These are phyloP conservation scores for Collybia nuda DNA, from an alignment of 768 basidiomycete genomes.

Conservation along the genomic window DNA sequence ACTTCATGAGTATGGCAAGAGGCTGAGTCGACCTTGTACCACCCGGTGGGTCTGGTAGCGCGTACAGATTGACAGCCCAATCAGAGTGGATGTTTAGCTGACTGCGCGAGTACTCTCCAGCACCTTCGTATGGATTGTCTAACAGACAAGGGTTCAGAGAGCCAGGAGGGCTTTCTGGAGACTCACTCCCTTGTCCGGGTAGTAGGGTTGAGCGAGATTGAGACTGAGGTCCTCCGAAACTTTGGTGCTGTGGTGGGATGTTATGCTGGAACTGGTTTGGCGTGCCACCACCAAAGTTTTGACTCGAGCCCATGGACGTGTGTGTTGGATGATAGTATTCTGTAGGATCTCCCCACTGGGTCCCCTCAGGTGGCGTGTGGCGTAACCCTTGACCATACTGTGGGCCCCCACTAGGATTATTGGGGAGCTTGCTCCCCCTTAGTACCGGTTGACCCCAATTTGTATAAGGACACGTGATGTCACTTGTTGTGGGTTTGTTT, in stretches of 20 bases:
- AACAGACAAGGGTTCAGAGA: background rate
- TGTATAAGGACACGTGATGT: too few species aligned
- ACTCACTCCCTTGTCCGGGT: background rate
- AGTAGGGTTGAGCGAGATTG: too few species aligned
- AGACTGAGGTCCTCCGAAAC: too few species aligned
- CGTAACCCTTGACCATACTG: background rate
- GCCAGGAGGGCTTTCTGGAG: background rate
- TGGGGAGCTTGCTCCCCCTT: too few species aligned
- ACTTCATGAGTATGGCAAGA: slow-evolving; percentile 40
- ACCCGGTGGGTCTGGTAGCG: slow-evolving; percentile 37
- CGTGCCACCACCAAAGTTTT: background rate
- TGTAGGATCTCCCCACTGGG: background rate
- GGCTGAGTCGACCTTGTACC: slow-evolving; percentile 39
- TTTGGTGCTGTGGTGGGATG: too few species aligned
- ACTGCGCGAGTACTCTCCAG: slow-evolving; percentile 43
- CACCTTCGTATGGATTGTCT: slow-evolving; percentile 19
- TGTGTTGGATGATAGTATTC: background rate
- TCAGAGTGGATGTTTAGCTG: slow-evolving; percentile 33
- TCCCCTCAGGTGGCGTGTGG: background rate
- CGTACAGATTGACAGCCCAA: slow-evolving; percentile 29
- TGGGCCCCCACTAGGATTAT: background rate
- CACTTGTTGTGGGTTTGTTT: too few species aligned
- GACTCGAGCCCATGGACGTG: background rate
- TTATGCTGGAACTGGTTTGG: slow-evolving; percentile 1
- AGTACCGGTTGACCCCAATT: too few species aligned